Base-by-base conservation (phyloP, 2,329 filamentous ascomycete species). In the Colletotrichum trifolii region DNA sequence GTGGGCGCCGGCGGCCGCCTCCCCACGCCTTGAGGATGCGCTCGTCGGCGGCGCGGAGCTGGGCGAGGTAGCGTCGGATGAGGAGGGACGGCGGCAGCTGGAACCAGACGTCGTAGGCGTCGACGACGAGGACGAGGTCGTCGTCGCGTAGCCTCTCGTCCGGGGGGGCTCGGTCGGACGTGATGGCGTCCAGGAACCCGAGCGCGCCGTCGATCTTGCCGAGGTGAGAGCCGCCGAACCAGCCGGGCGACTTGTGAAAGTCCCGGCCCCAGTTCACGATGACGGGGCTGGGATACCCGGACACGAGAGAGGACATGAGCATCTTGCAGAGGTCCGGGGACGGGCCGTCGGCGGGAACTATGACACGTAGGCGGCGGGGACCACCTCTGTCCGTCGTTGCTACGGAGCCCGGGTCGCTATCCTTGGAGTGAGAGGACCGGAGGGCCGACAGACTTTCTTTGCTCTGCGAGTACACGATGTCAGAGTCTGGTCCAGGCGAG, bases 61-160 rank as follows among this genome's bases (percentile, higher is more conserved):
- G 68, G 7, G 71, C 71, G 54, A 77, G 73, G 57, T 73, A 79
- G 6, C 77, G 72, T 40, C 74, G 62, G 7, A 79, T 73, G 2
- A 79, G 72, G 1, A 77, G 72, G 8, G 74, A 73, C 0, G 77
- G 75, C 0, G 77, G 77, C 3, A 79, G 71, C 54, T 79, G 77
- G 52, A 79, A 79, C 77, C 77, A 79, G 43, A 77, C 67, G 46
- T 79, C 76, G 66, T 79, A 75, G 0, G 77, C 74, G 40, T 79
- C 77, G 3, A 79, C 72, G 33, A 79, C 66, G 0, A 79, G 66
- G 2, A 75, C 75, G 1, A 79, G 66, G 57, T 78, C 75, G 15
- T 78, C 71, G 11, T 48, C 34, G 3, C 62, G 53, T 4, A 67
- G 57, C 12, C 66, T 57, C 39, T 66, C 66, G 42, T 66, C 66